Evolutionary conservation across 768 basidiomycete species (phyloP).

Genomic region (Mycena venus): DNA sequence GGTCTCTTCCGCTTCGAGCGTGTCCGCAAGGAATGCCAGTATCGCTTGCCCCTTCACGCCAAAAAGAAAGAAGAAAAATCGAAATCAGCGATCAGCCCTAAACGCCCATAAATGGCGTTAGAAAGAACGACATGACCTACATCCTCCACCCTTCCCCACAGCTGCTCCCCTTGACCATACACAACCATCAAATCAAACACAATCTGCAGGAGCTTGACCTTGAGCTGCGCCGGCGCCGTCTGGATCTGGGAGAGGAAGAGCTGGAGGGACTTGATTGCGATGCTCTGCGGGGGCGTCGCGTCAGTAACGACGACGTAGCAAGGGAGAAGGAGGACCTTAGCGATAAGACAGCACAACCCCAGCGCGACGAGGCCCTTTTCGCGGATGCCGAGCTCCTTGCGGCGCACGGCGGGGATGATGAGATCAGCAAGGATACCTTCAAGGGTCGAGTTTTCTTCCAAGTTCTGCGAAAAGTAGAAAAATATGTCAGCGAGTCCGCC

Average conservation of each 20-base stretch:
- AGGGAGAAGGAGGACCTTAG: slow-evolving; percentile 58
- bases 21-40: slow-evolving; percentile 62
- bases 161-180: slow-evolving; percentile 87
- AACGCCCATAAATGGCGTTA: not conserved
- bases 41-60: slow-evolving; percentile 49
- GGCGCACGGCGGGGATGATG: slow-evolving; percentile 90
- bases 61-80: not conserved
- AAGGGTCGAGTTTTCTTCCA: slow-evolving; percentile 85
- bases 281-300: slow-evolving; percentile 53
- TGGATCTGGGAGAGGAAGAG: slow-evolving; percentile 89
- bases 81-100: slow-evolving; percentile 25
- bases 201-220: slow-evolving; percentile 84
- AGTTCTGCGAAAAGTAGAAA: too few species aligned
- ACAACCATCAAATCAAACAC: slow-evolving; percentile 93
- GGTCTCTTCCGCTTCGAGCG: slow-evolving; percentile 77
- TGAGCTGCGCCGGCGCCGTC: slow-evolving; percentile 80
- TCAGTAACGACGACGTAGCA: not conserved
- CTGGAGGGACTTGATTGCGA: slow-evolving; percentile 79
- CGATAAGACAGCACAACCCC: slow-evolving; percentile 90
- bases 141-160: slow-evolving; percentile 67
- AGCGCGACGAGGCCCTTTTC: slow-evolving; percentile 86
- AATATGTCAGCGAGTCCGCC: slow-evolving; percentile 29
- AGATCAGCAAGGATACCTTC: slow-evolving; percentile 88
- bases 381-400: slow-evolving; percentile 85
- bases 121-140: slow-evolving; percentile 25